These are phyloP conservation scores for Fusarium nisikadoi DNA, from an alignment of 2,329 filamentous ascomycete species.

Conservation along the genomic window DNA sequence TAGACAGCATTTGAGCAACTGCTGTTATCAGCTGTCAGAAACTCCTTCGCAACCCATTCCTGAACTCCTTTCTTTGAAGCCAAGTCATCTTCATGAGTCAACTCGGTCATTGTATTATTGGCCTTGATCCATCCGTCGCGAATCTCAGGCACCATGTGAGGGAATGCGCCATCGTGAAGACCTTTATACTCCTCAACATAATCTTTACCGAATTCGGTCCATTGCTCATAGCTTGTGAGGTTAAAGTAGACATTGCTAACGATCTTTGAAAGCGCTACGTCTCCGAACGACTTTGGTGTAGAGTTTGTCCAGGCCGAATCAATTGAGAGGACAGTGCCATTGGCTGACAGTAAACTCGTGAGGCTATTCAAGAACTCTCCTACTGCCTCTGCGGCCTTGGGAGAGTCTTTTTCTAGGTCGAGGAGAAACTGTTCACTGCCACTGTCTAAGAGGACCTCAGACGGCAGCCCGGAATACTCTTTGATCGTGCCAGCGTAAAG, in stretches of 20 bases:
- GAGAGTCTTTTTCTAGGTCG: rapidly evolving
- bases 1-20: conserved; percentile 19
- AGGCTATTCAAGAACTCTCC: neutral
- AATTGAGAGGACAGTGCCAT: neutral
- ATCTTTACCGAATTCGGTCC: neutral
- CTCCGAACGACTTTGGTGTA: neutral
- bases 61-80: neutral
- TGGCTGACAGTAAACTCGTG: neutral
- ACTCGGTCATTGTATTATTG: neutral
- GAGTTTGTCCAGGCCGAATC: neutral
- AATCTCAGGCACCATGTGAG: conserved; percentile 5
- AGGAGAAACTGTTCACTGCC: neutral
- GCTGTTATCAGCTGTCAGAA: neutral
- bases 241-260: neutral
- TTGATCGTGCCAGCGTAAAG: neutral
- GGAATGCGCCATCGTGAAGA: neutral
- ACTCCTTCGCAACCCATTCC: neutral
- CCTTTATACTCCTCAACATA: conserved; percentile 8
- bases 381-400: neutral
- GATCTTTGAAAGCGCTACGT: neutral
- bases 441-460: neutral
- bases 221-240: conserved; percentile 14
- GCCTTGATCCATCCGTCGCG: neutral
- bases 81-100: neutral
- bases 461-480: neutral